Base-by-base conservation (phyloP, 1,284 basidiomycete genomes). In the Puccinia triticina region DNA sequence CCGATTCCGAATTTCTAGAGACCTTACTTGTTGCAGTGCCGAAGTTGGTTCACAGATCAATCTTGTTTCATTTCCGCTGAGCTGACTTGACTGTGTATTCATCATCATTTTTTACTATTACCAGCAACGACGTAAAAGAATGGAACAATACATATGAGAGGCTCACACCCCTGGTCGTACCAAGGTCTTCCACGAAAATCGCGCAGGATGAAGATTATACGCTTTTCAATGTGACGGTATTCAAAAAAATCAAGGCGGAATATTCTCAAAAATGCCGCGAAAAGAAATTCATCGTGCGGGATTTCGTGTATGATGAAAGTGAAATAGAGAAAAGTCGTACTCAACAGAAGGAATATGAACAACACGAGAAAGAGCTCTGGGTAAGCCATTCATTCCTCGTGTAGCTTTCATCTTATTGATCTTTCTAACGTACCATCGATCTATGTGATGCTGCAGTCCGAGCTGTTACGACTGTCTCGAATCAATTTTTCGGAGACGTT, bases 401-500 rank as follows among this genome's bases (percentile, higher is more conserved):
- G 18, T 34, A n/a, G 26, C 26, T 74, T 50, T 55, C 21, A 46
- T 66, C 21, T 50, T 40, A 21, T 43, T 48, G 34, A 40, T 66
- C 7, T 37, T 66, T 40, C 61, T 66, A 66, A 40, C 37, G 32
- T 66, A 40, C 61, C 40, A 10, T 48, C 18, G 26, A 11, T 78
- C 14, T 78, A 23, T 78, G 26, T 53, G n/a, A 43, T 78, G 43
- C 40, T 55, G 34, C 85, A 97, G 95, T 94, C 95, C 29, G 97
- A 99, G 86, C 90, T 99, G 1, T 89, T 99, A n/a, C 91, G 94
- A 84, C 88, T 99, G 64, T 92, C 95, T 43, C 90, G 97, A 83
- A 97, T 94, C 83, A 98, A 97, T 88, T 99, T 99, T 87, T 96
- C 94, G 8, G 97, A 99, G 88, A 92, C 96, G 2, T 96, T 96